Conservation (phyloP, 495 filamentous ascomycete species). For the Talaromyces wortmannii region DNA sequence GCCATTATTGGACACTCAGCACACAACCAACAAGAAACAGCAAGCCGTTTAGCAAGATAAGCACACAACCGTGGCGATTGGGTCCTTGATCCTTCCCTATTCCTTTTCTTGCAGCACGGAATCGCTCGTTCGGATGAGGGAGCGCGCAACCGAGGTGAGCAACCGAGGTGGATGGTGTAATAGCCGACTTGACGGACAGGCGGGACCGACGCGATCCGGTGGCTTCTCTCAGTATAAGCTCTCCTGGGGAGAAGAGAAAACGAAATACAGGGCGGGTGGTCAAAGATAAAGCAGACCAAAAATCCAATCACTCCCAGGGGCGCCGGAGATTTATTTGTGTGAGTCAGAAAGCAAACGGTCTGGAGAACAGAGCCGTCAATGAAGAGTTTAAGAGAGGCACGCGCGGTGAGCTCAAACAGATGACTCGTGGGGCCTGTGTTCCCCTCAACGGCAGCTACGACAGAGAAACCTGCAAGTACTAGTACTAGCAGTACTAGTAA, state of each 20-base stretch:
- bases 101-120: neutral
- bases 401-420: neutral
- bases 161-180: neutral
- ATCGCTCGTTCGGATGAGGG: neutral
- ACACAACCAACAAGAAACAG: neutral
- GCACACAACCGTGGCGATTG: neutral
- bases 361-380: neutral
- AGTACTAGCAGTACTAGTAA: neutral
- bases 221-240: too few relatives aligned
- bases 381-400: neutral
- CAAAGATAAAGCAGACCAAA: too few relatives aligned
- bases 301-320: too few relatives aligned
- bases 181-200: too few relatives aligned
- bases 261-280: neutral
- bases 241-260: neutral
- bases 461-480: too few relatives aligned
- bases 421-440: neutral
- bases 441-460: too few relatives aligned
- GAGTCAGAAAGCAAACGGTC: neutral
- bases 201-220: too few relatives aligned
- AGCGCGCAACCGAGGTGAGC: neutral
- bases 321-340: neutral
- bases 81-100: neutral
- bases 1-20: neutral
- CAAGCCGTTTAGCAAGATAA: neutral